Evolutionary conservation across 2,329 filamentous ascomycete genomes (phyloP), one percentile per base, ranked within the genome.

Genomic region (Cladorrhinum sp.): DNA sequence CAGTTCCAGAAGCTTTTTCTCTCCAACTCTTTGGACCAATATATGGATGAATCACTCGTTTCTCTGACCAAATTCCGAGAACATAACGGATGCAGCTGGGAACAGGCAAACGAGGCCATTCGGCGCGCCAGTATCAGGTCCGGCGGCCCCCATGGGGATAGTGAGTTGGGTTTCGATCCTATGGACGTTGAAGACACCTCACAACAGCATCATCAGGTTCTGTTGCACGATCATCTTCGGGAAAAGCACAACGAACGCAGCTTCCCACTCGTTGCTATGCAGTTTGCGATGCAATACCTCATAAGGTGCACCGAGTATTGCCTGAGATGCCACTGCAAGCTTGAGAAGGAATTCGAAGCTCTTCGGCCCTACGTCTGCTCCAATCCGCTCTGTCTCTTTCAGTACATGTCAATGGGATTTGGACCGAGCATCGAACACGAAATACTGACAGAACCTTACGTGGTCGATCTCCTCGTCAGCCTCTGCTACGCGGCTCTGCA

Each of bases 371-470:
- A 89, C 63, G 91, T 96, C 50, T 97, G 93, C 74, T 84, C 84
- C 21, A 82, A 84, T 12, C 79, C 82, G 1, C 79, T 97, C 2
- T 97, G 93, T 69, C 77, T 96, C 3, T 96, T 90, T 69, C 93
- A 97, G 70, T 96, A 95, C 75, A 90, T 96, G 81, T 81, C 84
- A 16, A 79, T 96, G n/a, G 92, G 91, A 0, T 88, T 96, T 69
- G 93, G 92, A 0, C 89, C 91, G 1, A 92, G 86, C 67, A 86
- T 96, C 59, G 92, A 97, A 71, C 86, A 93, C 70, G 92, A 96
- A 70, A 89, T 97, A 21, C 70, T 89, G 24, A 84, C 85, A 12
- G 90, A 93, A 70, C 91, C 92, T 1, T 85, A 87, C 59, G 91
- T 96, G 0, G 90, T 96, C 12, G 93, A 97, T 70, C 79, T 97